Conservation (phyloP, 73 alveolate genomes). For the Stentor coeruleus region DNA sequence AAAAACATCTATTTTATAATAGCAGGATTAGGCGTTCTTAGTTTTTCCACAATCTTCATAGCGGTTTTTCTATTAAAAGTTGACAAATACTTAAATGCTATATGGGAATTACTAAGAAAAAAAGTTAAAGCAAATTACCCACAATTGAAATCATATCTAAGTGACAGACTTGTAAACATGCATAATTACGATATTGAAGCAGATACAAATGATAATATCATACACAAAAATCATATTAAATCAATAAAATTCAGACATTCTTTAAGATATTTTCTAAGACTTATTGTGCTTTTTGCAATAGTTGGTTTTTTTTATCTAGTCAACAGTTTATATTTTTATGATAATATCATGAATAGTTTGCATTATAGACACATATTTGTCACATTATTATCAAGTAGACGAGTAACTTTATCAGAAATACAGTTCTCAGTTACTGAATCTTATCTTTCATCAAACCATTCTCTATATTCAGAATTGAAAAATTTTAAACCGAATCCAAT, state of each 20-base stretch:
- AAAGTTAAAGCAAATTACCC: too few relatives aligned
- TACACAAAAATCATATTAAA: not conserved
- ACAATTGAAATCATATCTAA: too few relatives aligned
- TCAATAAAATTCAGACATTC: not conserved
- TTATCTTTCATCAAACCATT: not conserved
- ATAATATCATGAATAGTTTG: not conserved
- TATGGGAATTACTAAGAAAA: not conserved
- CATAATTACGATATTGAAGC: not conserved
- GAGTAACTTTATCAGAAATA: not conserved
- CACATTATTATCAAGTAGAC: not conserved
- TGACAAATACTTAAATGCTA: not conserved
- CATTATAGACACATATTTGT: not conserved
- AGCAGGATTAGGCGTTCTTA: not conserved
- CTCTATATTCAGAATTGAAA: not conserved
- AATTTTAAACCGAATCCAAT: not conserved
- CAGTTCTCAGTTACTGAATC: not conserved
- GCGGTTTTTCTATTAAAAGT: not conserved
- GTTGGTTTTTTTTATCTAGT: not conserved
- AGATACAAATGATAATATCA: not conserved
- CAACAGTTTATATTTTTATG: too few relatives aligned
- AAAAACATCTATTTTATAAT: not conserved
- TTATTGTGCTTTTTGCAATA: not conserved
- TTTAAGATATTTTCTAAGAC: not conserved
- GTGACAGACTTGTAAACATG: not conserved
- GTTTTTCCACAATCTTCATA: not conserved